Evolutionary conservation across 1,139 yeast genomes (phyloP).

Genomic region (Pichia sp.): DNA sequence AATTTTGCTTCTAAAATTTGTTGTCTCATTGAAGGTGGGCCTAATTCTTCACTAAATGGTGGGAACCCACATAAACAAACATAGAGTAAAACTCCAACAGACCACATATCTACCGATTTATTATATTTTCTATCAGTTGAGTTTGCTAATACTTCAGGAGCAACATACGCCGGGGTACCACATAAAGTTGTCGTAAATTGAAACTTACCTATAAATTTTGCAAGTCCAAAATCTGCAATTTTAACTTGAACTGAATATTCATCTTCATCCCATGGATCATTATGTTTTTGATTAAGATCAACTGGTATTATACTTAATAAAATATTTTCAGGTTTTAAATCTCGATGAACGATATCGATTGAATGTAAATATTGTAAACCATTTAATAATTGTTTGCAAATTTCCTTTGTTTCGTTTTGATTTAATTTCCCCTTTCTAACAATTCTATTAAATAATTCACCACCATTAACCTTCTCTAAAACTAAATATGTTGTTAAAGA

Average conservation of each 20-base stretch:
- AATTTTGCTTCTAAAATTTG: constrained; percentile 61
- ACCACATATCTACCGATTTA: constrained; percentile 74
- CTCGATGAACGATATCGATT: constrained; percentile 65
- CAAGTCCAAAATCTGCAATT: constrained; percentile 77
- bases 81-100: constrained; percentile 68
- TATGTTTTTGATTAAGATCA: constrained; percentile 35
- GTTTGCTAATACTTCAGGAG: constrained; percentile 61
- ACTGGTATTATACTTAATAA: constrained; percentile 50
- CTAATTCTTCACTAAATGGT: constrained; percentile 76
- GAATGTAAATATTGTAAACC: constrained; percentile 61
- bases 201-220: constrained; percentile 72
- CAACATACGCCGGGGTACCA: constrained; percentile 82
- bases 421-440: constrained; percentile 54
- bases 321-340: constrained; percentile 74
- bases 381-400: constrained; percentile 54
- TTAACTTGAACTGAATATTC: constrained; percentile 62
- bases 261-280: constrained; percentile 68
- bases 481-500: constrained; percentile 61
- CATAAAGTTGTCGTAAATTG: constrained; percentile 72
- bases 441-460: constrained; percentile 68
- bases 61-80: constrained; percentile 82
- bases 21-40: constrained; percentile 72
- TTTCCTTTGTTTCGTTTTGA: constrained; percentile 55
- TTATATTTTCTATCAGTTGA: constrained; percentile 49
- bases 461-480: constrained; percentile 66